These are phyloP conservation scores for Colletotrichum tofieldiae DNA, from an alignment of 2,329 filamentous ascomycete genomes.

Conservation along the genomic window DNA sequence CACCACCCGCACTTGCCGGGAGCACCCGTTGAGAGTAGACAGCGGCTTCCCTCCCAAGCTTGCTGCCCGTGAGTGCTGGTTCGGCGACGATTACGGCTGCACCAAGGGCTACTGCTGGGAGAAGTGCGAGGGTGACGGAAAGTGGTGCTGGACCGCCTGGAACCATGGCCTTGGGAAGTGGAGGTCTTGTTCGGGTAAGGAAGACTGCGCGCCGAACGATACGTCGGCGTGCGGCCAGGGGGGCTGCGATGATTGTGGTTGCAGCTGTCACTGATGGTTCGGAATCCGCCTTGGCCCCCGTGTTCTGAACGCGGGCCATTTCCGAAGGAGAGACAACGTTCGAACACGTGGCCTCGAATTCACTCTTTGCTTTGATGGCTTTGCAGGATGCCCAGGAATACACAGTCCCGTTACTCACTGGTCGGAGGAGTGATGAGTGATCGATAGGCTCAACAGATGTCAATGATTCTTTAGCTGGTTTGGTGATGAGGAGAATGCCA, in stretches of 20 bases:
- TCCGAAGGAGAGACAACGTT: not conserved
- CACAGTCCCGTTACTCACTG: no score
- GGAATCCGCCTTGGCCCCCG: no score
- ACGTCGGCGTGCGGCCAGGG: constrained; percentile 1
- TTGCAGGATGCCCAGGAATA: not conserved
- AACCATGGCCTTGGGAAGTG: not conserved
- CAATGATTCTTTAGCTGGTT: no score
- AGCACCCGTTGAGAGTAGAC: not conserved
- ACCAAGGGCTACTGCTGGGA: constrained; percentile 10
- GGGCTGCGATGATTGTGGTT: not conserved
- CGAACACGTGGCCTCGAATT: no score
- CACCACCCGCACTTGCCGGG: constrained; percentile 12
- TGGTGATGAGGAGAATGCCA: no score
- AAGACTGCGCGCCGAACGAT: not conserved
- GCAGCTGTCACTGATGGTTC: not conserved
- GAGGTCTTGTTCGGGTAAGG: not conserved
- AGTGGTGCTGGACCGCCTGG: constrained; percentile 20
- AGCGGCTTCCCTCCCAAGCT: not conserved
- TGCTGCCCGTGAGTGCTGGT: constrained; percentile 2
- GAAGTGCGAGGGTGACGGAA: not conserved
- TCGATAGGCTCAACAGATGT: no score
- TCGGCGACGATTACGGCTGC: constrained; percentile 1
- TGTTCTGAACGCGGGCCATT: not conserved
- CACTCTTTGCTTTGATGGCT: not conserved
- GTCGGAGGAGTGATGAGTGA: no score